Base-by-base conservation (phyloP, 305 asterid genomes). In the Caryopteris hybrid region DNA sequence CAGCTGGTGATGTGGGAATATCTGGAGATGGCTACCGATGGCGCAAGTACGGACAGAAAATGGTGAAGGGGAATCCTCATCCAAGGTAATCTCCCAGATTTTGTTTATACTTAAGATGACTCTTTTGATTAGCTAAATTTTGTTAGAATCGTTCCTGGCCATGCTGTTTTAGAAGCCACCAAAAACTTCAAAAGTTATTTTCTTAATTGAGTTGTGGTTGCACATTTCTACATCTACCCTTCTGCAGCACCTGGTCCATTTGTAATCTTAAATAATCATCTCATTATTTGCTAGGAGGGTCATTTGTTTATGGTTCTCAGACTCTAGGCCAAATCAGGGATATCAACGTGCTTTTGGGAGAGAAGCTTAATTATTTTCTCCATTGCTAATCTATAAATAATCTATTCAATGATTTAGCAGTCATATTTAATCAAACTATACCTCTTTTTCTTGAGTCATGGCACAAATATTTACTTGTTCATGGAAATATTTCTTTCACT, bases 41-140 rank as follows among this genome's bases (percentile, higher is more conserved):
- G 97, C 90, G 97, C 62, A 90, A 90, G 83, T 90, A 90, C 64
- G 97, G 97, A 38, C 97, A 90, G 76, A 88, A 90, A 79, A 88
- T 86, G 95, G 97, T 90, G 54, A 90, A 88, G 79, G 97, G 97
- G 69, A 88, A 90, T 80, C 95, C 96, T 69, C 92, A 90, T 79
- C 96, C 96, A 45, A 91, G 97, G 96, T 91, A 63, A 61, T 53
- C 64, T 61, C 33, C 59, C 55, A 23, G 45, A 54, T 74, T 41
- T 16, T 38, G 53, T 57, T 34, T 57, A 52, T 72, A 48, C 20
- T 11, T 62, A 16, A 51, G 50, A 50, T 55, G 62, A 76, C 57
- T 74, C 33, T 43, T 64, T 16, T 11, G 67, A 51, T 54, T 61
- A 50, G 53, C 71, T 66, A 41, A 22, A 25, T 41, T 25, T 61